phyloP scores from a whole-genome alignment of 2,329 filamentous ascomycete genomes.

The Byssothecium circinans region DNA sequence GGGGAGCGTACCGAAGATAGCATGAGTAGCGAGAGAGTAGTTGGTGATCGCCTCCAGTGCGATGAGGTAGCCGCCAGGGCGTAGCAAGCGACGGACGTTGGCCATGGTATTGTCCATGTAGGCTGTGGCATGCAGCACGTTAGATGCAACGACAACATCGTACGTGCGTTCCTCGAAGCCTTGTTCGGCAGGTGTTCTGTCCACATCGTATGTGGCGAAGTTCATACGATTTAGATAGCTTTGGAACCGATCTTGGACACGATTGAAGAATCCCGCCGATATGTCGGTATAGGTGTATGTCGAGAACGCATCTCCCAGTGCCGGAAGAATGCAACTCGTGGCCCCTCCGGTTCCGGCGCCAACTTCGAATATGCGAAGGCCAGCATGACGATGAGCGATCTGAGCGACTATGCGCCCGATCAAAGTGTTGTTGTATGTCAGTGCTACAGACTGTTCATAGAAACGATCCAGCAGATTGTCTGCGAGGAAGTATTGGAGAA shows the following conservation, averaged over 20 bases:
- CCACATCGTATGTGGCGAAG: slow-evolving; percentile 1
- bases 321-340: slow-evolving; percentile 3
- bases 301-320: slow-evolving; percentile 1
- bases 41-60: background rate
- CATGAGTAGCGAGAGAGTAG: background rate
- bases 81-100: slow-evolving; percentile 19
- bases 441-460: slow-evolving; percentile 11
- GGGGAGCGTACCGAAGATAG: slow-evolving; percentile 29
- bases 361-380: slow-evolving; percentile 12
- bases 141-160: slow-evolving; percentile 16
- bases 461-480: slow-evolving; percentile 16
- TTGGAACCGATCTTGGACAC: slow-evolving; percentile 5
- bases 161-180: slow-evolving; percentile 39
- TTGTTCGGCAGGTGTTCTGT: slow-evolving; percentile 4
- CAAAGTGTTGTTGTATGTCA: slow-evolving; percentile 1
- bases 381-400: slow-evolving; percentile 18
- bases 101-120: slow-evolving; percentile 11
- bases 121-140: slow-evolving; percentile 17
- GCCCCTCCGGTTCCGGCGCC: slow-evolving; percentile 15
- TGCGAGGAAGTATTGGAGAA: slow-evolving; percentile 12
- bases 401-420: slow-evolving; percentile 8
- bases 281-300: slow-evolving; percentile 26
- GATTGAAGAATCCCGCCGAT: slow-evolving; percentile 18
- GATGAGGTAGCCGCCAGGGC: slow-evolving; percentile 28
- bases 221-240: background rate